Base-by-base conservation (phyloP, 2,329 filamentous ascomycete genomes). In the Gyromitra esculenta region DNA sequence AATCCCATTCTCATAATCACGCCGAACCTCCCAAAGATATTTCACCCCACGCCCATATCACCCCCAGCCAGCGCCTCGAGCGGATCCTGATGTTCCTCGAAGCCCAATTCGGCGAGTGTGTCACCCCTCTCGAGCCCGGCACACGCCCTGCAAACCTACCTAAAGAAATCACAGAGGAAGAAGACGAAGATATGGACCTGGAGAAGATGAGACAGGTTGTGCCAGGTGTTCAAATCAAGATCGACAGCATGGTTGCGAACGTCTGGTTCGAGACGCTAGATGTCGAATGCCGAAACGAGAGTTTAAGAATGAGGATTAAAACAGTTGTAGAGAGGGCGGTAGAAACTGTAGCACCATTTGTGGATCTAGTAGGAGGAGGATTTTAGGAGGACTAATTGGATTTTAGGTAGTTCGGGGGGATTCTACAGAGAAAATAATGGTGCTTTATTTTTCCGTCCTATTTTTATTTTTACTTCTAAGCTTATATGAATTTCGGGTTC, bases 71-170 rank as follows among this genome's bases (percentile, higher is more conserved):
- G 80, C 91, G 93, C 52, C 89, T 98, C 52, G 89, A 91, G 78
- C 91, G 95, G 43, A 89, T 99, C 21, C 91, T 96, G 84, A 92
- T 97, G 89, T 97, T 99, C 86, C 90, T 99, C 13, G 96, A 99
- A 86, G 92, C 94, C 1, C 96, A 99, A 83, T 99, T 99, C 82
- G 96, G 96, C 77, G 91, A 96, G 79, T 91, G 93, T 76, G 90
- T 98, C 73, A 87, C 88, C 0, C 94, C 95, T 3, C 92, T 98
- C 79, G 88, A 90, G 25, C 85, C 79, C 1, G 50, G 85, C 84
- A 81, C 85, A 93, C 76, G 88, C 90, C 83, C 83, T 89, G 1
- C 85, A 86, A 0, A 78, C 84, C 39, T 70, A 11, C 80, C 83
- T 8, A 81, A 79, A 5, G 80, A 79, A 25, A 82, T 82, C 25